These are phyloP conservation scores for Yamadazyma epiphylla DNA, from an alignment of 1,139 yeast genomes.

Conservation along the genomic window DNA sequence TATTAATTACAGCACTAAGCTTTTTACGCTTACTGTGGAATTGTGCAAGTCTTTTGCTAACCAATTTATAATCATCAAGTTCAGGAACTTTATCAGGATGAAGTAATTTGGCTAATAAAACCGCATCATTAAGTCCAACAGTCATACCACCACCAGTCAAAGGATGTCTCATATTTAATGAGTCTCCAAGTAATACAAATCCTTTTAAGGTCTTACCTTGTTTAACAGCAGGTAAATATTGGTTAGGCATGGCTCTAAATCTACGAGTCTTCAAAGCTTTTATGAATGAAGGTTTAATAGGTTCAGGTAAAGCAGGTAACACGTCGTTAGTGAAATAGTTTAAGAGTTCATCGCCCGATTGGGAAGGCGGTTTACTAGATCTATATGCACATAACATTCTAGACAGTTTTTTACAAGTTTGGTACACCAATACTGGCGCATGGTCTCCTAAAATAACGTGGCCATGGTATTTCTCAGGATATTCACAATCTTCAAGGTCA, in stretches of 20 bases:
- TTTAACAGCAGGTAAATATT: conserved; percentile 74
- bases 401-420: conserved; percentile 77
- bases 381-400: conserved; percentile 88
- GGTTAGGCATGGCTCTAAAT: conserved; percentile 90
- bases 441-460: conserved; percentile 86
- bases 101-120: conserved; percentile 55
- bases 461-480: conserved; percentile 77
- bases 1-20: conserved; percentile 81
- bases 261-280: conserved; percentile 40
- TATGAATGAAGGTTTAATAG: conserved; percentile 61
- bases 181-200: conserved; percentile 84
- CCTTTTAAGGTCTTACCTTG: conserved; percentile 64
- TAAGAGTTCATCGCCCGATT: conserved; percentile 53
- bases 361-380: conserved; percentile 69
- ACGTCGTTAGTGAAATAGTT: conserved; percentile 59
- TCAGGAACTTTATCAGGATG: conserved; percentile 55
- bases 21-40: conserved; percentile 79
- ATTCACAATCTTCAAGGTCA: conserved; percentile 62
- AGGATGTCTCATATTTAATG: conserved; percentile 97
- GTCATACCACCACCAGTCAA: conserved; percentile 99
- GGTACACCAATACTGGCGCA: conserved; percentile 86
- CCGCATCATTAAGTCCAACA: conserved; percentile 89
- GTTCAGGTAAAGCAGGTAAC: conserved; percentile 64
- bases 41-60: conserved; percentile 51
- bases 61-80: conserved; percentile 52